Base-by-base conservation (phyloP, 495 filamentous ascomycete species). In the Xylaria curta region DNA sequence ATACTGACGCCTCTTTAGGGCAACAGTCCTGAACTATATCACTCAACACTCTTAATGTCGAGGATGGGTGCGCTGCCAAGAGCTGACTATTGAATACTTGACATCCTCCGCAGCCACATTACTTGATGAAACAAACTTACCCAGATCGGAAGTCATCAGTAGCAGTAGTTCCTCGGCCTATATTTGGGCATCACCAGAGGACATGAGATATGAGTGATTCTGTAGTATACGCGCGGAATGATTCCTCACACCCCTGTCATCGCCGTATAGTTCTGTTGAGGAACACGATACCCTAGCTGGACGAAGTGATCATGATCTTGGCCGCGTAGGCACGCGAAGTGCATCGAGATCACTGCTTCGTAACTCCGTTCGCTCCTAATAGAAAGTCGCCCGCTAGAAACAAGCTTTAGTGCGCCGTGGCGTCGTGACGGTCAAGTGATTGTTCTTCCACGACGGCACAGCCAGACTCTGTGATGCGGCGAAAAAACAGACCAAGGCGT, bases 31-130 rank as follows among this genome's bases (percentile, higher is more conserved):
- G 31, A 67, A 33, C 49, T 21, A 56, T 51, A 56, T 51, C 31
- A 67, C 64, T 46, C 21, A 54, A 47, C 46, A 49, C 15, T 33
- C 47, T 31, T 21, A 28, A 56, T 54, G 19, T 21, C n/a, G 21
- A 36, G 46, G 46, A 66, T 31, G 28, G 28, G 46, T 66, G 46
- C 31, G 28, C 36, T 56, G 31, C 44, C 63, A 56, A 67, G 65
- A n/a, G n/a, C 49, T 33, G 31, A 67, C 62, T 67, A 66, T 53
- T 36, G 65, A 21, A 24, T 56, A 19, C 7, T 21, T 54, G 38
- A 31, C 65, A 56, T 42, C 49, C 24, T 40, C 36, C 56, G 40
- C 65, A 67, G 49, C 49, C 65, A 56, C 65, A 56, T 36, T 24
- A 4, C 36, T 40, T 40, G 33, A 4, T 54, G 12, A 54, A 56